Conservation (phyloP, 2,329 filamentous ascomycete species). For the Sarocladium strictum region DNA sequence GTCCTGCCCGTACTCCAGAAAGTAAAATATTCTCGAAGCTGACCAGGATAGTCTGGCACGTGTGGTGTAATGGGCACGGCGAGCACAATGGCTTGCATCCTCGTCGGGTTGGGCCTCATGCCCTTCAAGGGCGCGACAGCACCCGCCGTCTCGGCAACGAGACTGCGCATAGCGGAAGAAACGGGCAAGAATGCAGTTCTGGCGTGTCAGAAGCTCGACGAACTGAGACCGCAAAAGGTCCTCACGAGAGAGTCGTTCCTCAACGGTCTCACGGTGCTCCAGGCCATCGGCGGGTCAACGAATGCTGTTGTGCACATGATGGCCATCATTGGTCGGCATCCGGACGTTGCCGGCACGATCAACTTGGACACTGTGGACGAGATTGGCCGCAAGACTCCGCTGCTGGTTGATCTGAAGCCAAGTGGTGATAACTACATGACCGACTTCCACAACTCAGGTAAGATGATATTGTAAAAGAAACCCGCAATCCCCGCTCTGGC, state of each 20-base stretch:
- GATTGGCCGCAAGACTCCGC: slow-evolving; percentile 69
- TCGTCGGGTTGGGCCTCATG: slow-evolving; percentile 77
- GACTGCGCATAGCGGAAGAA: slow-evolving; percentile 75
- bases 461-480: not conserved
- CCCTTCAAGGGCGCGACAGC: slow-evolving; percentile 72
- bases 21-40: not conserved
- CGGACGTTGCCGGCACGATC: slow-evolving; percentile 56
- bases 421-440: slow-evolving; percentile 84
- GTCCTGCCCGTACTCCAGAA: slow-evolving; percentile 14
- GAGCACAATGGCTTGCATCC: slow-evolving; percentile 81
- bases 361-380: slow-evolving; percentile 73
- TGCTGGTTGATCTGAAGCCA: slow-evolving; percentile 81
- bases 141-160: slow-evolving; percentile 70
- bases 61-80: slow-evolving; percentile 92
- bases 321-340: slow-evolving; percentile 72
- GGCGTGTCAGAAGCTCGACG: slow-evolving; percentile 55
- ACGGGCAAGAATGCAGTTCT: slow-evolving; percentile 64
- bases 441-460: slow-evolving; percentile 71
- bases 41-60: slow-evolving; percentile 52
- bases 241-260: slow-evolving; percentile 72
- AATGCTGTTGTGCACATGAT: slow-evolving; percentile 84
- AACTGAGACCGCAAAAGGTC: slow-evolving; percentile 63
- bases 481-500: not conserved
- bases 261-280: slow-evolving; percentile 81
- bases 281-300: slow-evolving; percentile 78